Percentiles rank a stretch among this genome's conserved stretches.
These are phyloP conservation scores for Asterophora parasitica DNA, from an alignment of 768 basidiomycete species.

Conservation along the genomic window DNA sequence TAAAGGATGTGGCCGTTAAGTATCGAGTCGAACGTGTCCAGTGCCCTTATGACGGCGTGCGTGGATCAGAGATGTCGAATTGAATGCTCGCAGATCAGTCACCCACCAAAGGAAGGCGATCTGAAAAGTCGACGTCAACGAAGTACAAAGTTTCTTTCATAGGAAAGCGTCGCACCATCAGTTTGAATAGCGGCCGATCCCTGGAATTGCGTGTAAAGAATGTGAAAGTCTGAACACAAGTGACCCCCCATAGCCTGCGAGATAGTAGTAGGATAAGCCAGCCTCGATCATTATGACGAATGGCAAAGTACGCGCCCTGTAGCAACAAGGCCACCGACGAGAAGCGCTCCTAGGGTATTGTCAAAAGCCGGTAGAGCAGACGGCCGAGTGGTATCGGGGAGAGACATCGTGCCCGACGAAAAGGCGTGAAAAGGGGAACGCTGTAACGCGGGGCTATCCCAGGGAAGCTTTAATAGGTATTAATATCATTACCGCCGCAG, in stretches of 20 bases:
- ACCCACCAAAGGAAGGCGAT: conserved; percentile 33
- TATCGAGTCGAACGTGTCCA: conserved; percentile 54
- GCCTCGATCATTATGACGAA: neutral
- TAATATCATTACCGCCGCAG: neutral
- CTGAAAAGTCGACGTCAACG: conserved; percentile 12
- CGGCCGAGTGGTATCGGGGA: neutral
- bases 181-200: conserved; percentile 31
- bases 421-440: neutral
- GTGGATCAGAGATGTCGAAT: neutral
- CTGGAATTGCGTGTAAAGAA: conserved; percentile 38
- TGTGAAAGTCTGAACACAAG: conserved; percentile 48
- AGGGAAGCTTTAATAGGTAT: neutral
- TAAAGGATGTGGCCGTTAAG: conserved; percentile 54
- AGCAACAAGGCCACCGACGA: conserved; percentile 49
- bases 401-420: conserved; percentile 13
- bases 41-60: conserved; percentile 27
- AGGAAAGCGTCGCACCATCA: conserved; percentile 27
- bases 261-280: neutral
- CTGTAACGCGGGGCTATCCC: neutral
- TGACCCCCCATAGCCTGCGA: conserved; percentile 54
- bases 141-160: neutral
- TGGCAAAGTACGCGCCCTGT: conserved; percentile 37
- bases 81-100: neutral
- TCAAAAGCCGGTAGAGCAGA: conserved; percentile 30
- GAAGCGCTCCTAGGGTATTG: conserved; percentile 50